Evolutionary conservation across 441 rosid species (phyloP).

Genomic region (California macrophylla): DNA sequence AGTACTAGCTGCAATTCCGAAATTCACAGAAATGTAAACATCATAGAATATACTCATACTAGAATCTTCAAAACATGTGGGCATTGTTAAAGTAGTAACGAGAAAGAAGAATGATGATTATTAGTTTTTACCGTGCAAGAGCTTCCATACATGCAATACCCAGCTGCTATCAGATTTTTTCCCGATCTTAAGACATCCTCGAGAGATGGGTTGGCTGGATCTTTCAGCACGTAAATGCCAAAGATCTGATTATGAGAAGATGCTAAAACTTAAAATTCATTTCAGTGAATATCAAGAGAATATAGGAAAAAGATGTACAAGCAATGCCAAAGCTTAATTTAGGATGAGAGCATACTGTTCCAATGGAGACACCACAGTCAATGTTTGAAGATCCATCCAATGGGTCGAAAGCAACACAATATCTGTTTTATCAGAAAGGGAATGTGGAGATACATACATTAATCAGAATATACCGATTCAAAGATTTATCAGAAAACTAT

Average conservation of each 20-base stretch:
- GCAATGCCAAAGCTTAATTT: background rate
- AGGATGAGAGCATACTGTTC: constrained; percentile 50
- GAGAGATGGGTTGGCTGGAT: constrained; percentile 50
- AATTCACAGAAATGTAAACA: background rate
- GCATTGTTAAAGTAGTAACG: background rate
- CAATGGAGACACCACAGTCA: constrained; percentile 95
- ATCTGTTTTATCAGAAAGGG: constrained; percentile 30
- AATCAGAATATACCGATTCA: background rate
- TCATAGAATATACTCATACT: background rate
- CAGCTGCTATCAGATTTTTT: constrained; percentile 81
- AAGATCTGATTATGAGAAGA: constrained; percentile 55
- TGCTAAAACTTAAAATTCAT: background rate
- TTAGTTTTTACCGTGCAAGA: constrained; percentile 71
- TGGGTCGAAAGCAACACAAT: constrained; percentile 90
- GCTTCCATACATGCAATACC: constrained; percentile 99
- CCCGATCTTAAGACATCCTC: constrained; percentile 87
- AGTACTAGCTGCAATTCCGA: constrained; percentile 60
- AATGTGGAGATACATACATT: background rate
- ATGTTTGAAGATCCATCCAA: constrained; percentile 97
- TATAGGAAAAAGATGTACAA: background rate
- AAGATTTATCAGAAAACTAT: background rate
- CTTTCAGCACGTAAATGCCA: constrained; percentile 74
- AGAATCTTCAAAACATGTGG: background rate
- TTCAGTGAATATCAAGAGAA: background rate
- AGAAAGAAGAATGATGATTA: background rate